These are phyloP conservation scores for Raffaelea deltoideospora DNA, from an alignment of 2,329 filamentous ascomycete species.

Conservation along the genomic window DNA sequence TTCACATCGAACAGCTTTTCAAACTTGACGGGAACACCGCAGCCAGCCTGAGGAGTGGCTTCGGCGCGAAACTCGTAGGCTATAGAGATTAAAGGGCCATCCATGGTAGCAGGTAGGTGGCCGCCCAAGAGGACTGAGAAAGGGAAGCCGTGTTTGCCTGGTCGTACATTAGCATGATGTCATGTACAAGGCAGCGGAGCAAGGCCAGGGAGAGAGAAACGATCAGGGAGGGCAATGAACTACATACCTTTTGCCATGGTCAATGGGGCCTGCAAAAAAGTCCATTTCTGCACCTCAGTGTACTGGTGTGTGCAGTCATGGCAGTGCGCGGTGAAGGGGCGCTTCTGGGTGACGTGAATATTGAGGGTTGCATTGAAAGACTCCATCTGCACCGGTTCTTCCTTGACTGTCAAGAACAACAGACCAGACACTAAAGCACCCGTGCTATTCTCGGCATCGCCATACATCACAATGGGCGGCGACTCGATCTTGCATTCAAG, in stretches of 20 bases:
- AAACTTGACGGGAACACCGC: constrained; percentile 36
- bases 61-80: constrained; percentile 65
- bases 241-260: constrained; percentile 31
- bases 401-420: constrained; percentile 57
- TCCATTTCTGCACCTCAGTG: constrained; percentile 66
- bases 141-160: constrained; percentile 54
- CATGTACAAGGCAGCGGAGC: too few species aligned
- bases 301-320: constrained; percentile 55
- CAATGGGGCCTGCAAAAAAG: constrained; percentile 48
- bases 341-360: constrained; percentile 60
- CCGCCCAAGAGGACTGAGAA: constrained; percentile 81
- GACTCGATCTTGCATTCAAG: constrained; percentile 59
- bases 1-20: constrained; percentile 56
- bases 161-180: not conserved
- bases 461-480: constrained; percentile 74
- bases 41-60: constrained; percentile 43
- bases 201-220: not conserved
- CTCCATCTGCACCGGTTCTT: constrained; percentile 51
- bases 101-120: constrained; percentile 69
- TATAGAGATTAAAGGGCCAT: constrained; percentile 56
- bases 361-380: constrained; percentile 59
- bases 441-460: constrained; percentile 56
- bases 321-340: constrained; percentile 69
- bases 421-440: constrained; percentile 79
- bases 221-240: not conserved